Percentiles rank a stretch among this genome's conserved stretches.
These are phyloP conservation scores for Oxytropis ochrocephala DNA, from an alignment of 306 rosid genomes.

Conservation along the genomic window DNA sequence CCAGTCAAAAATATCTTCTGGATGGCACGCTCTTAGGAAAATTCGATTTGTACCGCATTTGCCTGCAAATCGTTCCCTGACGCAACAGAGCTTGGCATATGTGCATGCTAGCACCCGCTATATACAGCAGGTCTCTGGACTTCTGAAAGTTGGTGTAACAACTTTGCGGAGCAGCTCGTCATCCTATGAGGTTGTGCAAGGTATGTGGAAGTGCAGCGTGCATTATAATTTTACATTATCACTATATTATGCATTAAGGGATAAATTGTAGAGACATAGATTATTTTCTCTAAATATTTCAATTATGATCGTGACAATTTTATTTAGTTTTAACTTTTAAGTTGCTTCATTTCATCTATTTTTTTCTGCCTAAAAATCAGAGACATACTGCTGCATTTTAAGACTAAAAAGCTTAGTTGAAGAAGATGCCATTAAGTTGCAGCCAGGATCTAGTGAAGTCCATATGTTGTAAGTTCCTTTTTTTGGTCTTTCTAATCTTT, in stretches of 20 bases:
- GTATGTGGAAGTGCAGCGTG: constrained; percentile 33
- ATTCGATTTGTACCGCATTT: constrained; percentile 57
- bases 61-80: constrained; percentile 73
- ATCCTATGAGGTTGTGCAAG: constrained; percentile 86
- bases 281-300: neutral
- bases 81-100: constrained; percentile 84
- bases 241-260: neutral
- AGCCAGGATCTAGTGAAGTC: constrained; percentile 90
- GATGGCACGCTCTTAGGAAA: constrained; percentile 70
- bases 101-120: constrained; percentile 89
- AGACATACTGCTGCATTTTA: constrained; percentile 64
- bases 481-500: neutral
- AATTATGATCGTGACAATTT: neutral
- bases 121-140: constrained; percentile 87
- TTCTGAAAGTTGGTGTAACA: constrained; percentile 78
- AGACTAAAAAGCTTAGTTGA: constrained; percentile 82
- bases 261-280: neutral
- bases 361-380: constrained; percentile 37
- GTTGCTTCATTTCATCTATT: neutral
- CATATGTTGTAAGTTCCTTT: constrained; percentile 70
- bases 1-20: constrained; percentile 67
- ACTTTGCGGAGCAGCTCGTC: constrained; percentile 78
- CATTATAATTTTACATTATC: neutral
- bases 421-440: constrained; percentile 79
- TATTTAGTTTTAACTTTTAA: neutral